phyloP scores from a whole-genome alignment of 2,329 filamentous ascomycete genomes.

The Triangularia verruculosa region DNA sequence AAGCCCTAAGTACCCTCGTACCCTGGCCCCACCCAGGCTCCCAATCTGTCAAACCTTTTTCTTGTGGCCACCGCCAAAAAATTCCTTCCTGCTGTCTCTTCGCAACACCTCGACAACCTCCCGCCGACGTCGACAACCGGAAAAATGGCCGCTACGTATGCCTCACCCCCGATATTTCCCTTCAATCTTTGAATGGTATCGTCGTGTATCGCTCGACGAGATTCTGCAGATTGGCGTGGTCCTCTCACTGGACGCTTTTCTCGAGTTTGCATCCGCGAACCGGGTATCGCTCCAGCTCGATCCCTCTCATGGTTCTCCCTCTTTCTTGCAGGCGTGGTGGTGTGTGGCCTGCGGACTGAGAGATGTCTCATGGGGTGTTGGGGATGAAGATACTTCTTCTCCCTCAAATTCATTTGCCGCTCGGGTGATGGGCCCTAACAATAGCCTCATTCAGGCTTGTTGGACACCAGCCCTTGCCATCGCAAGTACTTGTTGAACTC shows the following conservation, averaged over 20 bases:
- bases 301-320: constrained; percentile 65
- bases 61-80: constrained; percentile 18
- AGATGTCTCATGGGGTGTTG: constrained; percentile 70
- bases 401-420: constrained; percentile 74
- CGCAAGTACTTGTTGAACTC: constrained; percentile 52
- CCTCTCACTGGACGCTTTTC: constrained; percentile 69
- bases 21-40: constrained; percentile 21
- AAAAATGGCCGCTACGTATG: constrained; percentile 37
- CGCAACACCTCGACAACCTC: constrained; percentile 28
- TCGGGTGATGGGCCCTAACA: constrained; percentile 32
- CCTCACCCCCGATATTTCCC: constrained; percentile 20
- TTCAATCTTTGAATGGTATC: constrained; percentile 26
- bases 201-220: constrained; percentile 32
- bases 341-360: constrained; percentile 48
- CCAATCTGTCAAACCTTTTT: constrained; percentile 16
- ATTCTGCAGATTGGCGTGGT: constrained; percentile 73
- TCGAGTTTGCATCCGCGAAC: constrained; percentile 38
- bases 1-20: constrained; percentile 29
- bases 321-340: constrained; percentile 42
- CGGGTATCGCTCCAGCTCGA: constrained; percentile 67
- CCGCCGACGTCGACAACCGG: constrained; percentile 35
- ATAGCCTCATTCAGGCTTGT: constrained; percentile 4
- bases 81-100: constrained; percentile 15
- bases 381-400: constrained; percentile 69
- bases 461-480: constrained; percentile 4